Percentiles rank a stretch among this genome's conserved stretches.
Evolutionary conservation across 306 rosid species (phyloP).

Genomic region (Dalbergia cultrata): DNA sequence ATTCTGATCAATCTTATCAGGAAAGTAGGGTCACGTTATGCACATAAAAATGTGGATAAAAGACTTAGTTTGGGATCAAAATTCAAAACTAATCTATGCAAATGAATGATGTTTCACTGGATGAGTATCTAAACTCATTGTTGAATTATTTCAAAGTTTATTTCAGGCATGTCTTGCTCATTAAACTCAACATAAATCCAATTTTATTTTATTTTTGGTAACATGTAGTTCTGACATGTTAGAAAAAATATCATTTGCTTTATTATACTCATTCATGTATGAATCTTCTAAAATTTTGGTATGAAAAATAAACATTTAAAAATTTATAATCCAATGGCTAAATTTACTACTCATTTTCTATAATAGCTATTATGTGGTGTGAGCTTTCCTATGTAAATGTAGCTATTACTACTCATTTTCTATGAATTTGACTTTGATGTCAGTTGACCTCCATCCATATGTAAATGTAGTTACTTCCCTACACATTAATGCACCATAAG

Average conservation of each 20-base stretch:
- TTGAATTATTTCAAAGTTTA: neutral
- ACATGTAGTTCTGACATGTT: neutral
- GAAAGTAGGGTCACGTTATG: neutral
- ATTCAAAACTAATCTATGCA: neutral
- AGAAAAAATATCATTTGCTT: conserved; percentile 6
- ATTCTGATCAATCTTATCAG: conserved; percentile 11
- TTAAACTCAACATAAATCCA: neutral
- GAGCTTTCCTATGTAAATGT: too few relatives aligned
- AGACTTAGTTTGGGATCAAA: too few relatives aligned
- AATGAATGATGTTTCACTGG: neutral
- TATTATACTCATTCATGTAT: conserved; percentile 4
- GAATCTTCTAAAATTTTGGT: neutral
- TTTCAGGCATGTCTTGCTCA: conserved; percentile 11
- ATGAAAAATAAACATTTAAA: neutral
- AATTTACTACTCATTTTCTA: neutral
- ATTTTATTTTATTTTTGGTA: neutral
- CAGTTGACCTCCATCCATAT: neutral
- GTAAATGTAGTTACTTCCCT: neutral
- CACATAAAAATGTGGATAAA: too few relatives aligned
- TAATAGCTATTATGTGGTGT: neutral
- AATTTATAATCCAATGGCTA: neutral
- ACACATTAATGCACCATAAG: neutral
- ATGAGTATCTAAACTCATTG: neutral
- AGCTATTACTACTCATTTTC: neutral
- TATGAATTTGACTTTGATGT: neutral